phyloP scores from a whole-genome alignment of 1,139 yeast genomes.

The Suhomyces anneliseae region DNA sequence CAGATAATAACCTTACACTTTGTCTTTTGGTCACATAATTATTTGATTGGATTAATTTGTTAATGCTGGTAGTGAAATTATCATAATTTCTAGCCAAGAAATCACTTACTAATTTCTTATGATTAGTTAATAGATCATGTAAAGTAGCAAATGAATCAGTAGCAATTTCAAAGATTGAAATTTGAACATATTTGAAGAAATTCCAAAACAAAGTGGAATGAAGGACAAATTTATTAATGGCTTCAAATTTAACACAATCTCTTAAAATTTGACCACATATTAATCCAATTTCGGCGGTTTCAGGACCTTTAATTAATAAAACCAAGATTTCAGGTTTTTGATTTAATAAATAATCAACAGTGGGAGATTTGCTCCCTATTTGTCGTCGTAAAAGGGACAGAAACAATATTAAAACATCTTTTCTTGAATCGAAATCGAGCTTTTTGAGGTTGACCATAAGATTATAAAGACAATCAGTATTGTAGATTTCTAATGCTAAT shows the following conservation, averaged over 20 bases:
- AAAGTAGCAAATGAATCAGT: constrained; percentile 85
- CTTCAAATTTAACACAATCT: constrained; percentile 82
- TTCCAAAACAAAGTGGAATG: constrained; percentile 68
- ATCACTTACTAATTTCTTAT: constrained; percentile 66
- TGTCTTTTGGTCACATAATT: constrained; percentile 94
- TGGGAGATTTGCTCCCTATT: constrained; percentile 74
- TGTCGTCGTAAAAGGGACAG: constrained; percentile 78
- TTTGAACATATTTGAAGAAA: constrained; percentile 74
- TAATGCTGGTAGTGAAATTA: constrained; percentile 60
- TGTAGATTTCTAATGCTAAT: constrained; percentile 72
- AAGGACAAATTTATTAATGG: constrained; percentile 59
- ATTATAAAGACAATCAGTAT: constrained; percentile 66
- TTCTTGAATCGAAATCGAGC: constrained; percentile 86
- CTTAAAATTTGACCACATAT: constrained; percentile 78
- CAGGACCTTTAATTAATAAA: constrained; percentile 63
- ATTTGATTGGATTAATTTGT: constrained; percentile 66
- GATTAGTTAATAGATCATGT: constrained; percentile 66
- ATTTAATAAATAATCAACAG: constrained; percentile 76
- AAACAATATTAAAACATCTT: constrained; percentile 75
- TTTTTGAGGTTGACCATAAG: constrained; percentile 58
- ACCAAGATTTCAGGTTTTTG: constrained; percentile 63
- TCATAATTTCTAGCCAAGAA: constrained; percentile 60
- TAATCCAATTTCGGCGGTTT: constrained; percentile 67
- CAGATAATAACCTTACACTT: constrained; percentile 74
- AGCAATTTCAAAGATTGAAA: constrained; percentile 81